Evolutionary conservation across 2,329 filamentous ascomycete species (phyloP), one percentile per base, ranked within the genome.

Genomic region (Colletotrichum plurivorum): DNA sequence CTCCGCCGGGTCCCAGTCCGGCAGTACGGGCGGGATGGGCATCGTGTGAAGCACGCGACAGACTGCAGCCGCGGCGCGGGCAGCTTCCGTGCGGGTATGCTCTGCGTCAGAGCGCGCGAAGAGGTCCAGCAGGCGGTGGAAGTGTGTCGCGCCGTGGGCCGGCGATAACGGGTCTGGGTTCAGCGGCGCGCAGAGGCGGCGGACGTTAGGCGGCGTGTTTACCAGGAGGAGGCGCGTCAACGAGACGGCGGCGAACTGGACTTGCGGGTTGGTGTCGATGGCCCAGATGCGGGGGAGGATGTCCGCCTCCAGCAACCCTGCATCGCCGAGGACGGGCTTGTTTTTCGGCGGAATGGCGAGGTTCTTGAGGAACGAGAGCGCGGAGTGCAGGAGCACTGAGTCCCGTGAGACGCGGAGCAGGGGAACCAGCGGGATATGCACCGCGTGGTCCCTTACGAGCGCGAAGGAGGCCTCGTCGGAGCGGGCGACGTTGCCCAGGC

Each of bases 301-400:
- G 3, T 73, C 64, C 0, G 79, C 73, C 6, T 82, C 79, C 4
- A 90, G 79, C 2, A 90, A 78, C 1, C 78, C 77, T 4, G 79
- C 76, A 5, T 78, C 77, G 16, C 85, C 85, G 1, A 92, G 80
- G 0, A 78, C 55, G 2, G 81, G 71, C 75, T 90, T 91, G 78
- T 91, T 91, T 27, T 77, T 75, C 0, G 78, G 65, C 0, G 89
- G 87, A 58, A 92, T 88, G 27, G 89, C 87, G 9, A 92, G 84
- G 75, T 92, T 92, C 77, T 90, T 91, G 69, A 91, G 84, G 73
- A 90, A 90, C 8, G 88, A 86, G 18, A 92, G 80, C 2, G 83
- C 80, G 1, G 88, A 83, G 73, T 91, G 89, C 0, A 89, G 80
- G 16, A 89, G 84, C 70, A 90, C 87, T 1, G 83, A 76, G 69